Conservation (phyloP, 345 rosid species). For the Erysimum cheiranthoides region DNA sequence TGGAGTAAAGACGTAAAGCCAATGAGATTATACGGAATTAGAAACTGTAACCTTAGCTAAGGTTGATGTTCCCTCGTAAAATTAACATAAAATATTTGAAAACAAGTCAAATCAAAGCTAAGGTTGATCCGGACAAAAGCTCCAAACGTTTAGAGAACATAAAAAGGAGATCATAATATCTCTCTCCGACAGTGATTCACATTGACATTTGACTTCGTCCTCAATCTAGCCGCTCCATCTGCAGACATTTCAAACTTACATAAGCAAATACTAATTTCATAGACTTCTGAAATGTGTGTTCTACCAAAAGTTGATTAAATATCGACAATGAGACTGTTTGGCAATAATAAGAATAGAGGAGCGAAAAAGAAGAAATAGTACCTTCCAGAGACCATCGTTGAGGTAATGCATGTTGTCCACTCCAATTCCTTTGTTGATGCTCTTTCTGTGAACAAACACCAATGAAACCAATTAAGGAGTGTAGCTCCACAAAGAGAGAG, state of each 20-base stretch:
- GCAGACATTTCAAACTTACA: conserved; percentile 31
- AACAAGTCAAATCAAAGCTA: conserved; percentile 22
- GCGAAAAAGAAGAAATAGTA: conserved; percentile 27
- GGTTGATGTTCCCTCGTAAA: conserved; percentile 32
- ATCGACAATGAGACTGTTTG: neutral
- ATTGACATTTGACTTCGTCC: conserved; percentile 12
- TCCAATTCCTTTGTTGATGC: conserved; percentile 96
- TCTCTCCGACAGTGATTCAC: conserved; percentile 29
- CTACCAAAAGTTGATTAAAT: neutral
- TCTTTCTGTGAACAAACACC: conserved; percentile 57
- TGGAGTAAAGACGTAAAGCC: neutral
- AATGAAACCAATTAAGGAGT: neutral
- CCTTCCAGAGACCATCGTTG: conserved; percentile 99
- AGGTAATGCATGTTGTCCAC: conserved; percentile 99
- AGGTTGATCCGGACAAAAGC: conserved; percentile 35
- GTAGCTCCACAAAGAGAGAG: neutral
- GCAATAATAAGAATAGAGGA: neutral
- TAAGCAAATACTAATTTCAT: neutral
- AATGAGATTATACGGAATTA: neutral
- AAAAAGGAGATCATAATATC: conserved; percentile 19
- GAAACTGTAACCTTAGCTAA: conserved; percentile 33
- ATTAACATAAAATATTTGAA: conserved; percentile 32
- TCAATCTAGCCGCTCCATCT: conserved; percentile 96
- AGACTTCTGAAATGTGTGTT: neutral
- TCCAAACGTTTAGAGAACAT: conserved; percentile 39